Evolutionary conservation across 2,329 filamentous ascomycete genomes (phyloP).

Genomic region (Aureobasidium sp.): DNA sequence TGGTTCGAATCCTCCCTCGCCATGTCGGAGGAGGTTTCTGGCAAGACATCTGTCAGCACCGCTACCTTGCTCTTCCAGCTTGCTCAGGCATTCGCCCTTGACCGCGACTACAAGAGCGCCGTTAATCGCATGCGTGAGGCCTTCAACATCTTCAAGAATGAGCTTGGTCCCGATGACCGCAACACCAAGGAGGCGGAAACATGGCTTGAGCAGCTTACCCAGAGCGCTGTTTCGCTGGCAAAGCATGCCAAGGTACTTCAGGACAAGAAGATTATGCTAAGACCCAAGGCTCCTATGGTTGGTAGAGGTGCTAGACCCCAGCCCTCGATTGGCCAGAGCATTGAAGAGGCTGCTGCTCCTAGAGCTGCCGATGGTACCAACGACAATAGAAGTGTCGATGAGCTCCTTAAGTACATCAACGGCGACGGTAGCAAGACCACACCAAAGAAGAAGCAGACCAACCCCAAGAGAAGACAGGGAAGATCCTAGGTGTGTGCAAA

Average conservation of each 20-base stretch:
- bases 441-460: conserved; percentile 36
- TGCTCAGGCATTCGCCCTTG: conserved; percentile 88
- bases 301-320: conserved; percentile 52
- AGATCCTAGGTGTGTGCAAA: neutral
- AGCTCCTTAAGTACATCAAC: conserved; percentile 91
- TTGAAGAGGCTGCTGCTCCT: conserved; percentile 4
- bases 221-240: conserved; percentile 88
- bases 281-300: conserved; percentile 39
- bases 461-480: conserved; percentile 31
- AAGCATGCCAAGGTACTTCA: conserved; percentile 87
- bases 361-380: conserved; percentile 5
- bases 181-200: conserved; percentile 97
- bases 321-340: conserved; percentile 51
- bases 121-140: conserved; percentile 93
- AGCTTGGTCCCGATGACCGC: conserved; percentile 82
- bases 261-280: conserved; percentile 40
- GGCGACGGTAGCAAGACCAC: conserved; percentile 43
- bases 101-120: conserved; percentile 85
- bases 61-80: conserved; percentile 96
- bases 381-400: conserved; percentile 66
- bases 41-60: conserved; percentile 81
- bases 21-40: conserved; percentile 84
- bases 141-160: conserved; percentile 85
- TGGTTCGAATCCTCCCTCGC: conserved; percentile 80
- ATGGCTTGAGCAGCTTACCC: conserved; percentile 93